These are phyloP conservation scores for Amniculicola lignicola DNA, from an alignment of 495 filamentous ascomycete species.

Conservation along the genomic window DNA sequence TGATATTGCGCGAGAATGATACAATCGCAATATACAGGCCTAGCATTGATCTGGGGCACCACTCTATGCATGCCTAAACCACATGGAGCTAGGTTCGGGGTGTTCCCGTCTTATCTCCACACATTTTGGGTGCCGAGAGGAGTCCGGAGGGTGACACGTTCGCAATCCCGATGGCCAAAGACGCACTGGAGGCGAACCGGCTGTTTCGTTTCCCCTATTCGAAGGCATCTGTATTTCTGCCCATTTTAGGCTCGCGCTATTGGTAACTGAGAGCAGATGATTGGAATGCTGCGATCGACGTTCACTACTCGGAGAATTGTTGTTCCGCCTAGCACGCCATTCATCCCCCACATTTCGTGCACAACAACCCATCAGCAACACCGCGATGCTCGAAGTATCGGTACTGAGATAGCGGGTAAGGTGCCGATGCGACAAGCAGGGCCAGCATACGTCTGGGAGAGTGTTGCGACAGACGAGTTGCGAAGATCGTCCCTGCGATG, in stretches of 20 bases:
- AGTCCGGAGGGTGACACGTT: too few relatives aligned
- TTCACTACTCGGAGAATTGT: slow-evolving; percentile 9
- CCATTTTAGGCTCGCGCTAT: too few relatives aligned
- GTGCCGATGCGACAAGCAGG: slow-evolving; percentile 1
- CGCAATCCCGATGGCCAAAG: too few relatives aligned
- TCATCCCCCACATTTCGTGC: slow-evolving; percentile 11
- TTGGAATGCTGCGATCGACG: not conserved
- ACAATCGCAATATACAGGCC: slow-evolving; percentile 9
- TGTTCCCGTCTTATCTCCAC: not conserved
- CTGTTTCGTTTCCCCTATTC: too few relatives aligned
- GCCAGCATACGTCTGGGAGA: not conserved
- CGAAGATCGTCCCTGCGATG: slow-evolving; percentile 2
- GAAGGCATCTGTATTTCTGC: too few relatives aligned
- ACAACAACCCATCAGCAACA: not conserved
- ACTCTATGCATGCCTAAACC: not conserved
- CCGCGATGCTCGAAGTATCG: not conserved
- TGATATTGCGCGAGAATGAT: slow-evolving; percentile 22
- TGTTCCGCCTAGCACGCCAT: slow-evolving; percentile 15
- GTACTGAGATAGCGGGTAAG: not conserved
- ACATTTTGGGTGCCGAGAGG: too few relatives aligned
- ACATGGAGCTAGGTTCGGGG: not conserved
- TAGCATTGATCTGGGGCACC: not conserved
- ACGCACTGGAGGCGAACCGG: too few relatives aligned
- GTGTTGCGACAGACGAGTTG: not conserved
- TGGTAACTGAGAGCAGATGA: not conserved